Conservation (phyloP, 2,329 filamentous ascomycete species). For the Metarhizium robertsii region DNA sequence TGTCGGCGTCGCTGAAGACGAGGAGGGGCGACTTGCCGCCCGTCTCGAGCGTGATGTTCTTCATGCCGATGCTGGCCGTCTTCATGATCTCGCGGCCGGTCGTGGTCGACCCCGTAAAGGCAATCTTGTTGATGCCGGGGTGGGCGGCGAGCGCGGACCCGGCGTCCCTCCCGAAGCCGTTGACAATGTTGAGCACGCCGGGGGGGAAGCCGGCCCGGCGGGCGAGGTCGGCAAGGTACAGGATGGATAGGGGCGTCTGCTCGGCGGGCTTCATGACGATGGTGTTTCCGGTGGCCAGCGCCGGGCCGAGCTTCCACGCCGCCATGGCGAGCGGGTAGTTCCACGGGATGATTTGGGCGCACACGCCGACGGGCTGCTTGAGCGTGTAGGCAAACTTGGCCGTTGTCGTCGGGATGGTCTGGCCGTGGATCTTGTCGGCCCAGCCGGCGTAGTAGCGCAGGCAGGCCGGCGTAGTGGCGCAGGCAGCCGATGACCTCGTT, state of each 20-base stretch:
- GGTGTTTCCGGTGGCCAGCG: slow-evolving; percentile 54
- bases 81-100: slow-evolving; percentile 72
- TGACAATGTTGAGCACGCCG: slow-evolving; percentile 68
- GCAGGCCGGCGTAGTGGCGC: slow-evolving; percentile 63
- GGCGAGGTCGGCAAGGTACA: slow-evolving; percentile 58
- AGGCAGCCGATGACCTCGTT: slow-evolving; percentile 34
- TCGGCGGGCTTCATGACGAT: slow-evolving; percentile 58
- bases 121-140: slow-evolving; percentile 62
- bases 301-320: slow-evolving; percentile 67
- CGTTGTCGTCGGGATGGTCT: slow-evolving; percentile 60
- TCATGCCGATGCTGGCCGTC: slow-evolving; percentile 54
- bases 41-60: slow-evolving; percentile 58
- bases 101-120: slow-evolving; percentile 67
- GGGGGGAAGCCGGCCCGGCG: slow-evolving; percentile 68
- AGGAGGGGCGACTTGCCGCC: slow-evolving; percentile 58
- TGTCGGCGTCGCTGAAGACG: slow-evolving; percentile 56
- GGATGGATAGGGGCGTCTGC: slow-evolving; percentile 56
- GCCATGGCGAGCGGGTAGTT: slow-evolving; percentile 48
- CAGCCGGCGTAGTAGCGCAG: slow-evolving; percentile 70
- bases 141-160: slow-evolving; percentile 62
- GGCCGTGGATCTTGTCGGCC: slow-evolving; percentile 70
- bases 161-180: slow-evolving; percentile 59
- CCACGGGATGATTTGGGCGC: slow-evolving; percentile 66
- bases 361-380: slow-evolving; percentile 68
- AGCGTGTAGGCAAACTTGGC: slow-evolving; percentile 68